Conservation (phyloP, 345 rosid genomes). For the Lumnitzera racemosa region DNA sequence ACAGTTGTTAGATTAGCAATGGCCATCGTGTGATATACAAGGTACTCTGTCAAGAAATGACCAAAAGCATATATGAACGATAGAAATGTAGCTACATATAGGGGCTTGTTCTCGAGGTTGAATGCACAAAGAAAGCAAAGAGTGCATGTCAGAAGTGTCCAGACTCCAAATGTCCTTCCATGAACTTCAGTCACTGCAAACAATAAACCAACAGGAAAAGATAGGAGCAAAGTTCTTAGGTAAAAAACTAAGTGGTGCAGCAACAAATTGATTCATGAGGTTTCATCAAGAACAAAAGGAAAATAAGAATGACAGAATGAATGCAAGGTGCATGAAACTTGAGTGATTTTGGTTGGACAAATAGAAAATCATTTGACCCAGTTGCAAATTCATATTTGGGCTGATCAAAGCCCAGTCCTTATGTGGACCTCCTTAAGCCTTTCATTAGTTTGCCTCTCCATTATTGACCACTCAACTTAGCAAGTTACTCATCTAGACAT, state of each 20-base stretch:
- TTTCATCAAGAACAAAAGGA: too few species aligned
- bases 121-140: slow-evolving; percentile 93
- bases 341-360: too few species aligned
- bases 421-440: too few species aligned
- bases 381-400: too few species aligned
- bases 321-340: too few species aligned
- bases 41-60: slow-evolving; percentile 77
- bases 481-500: too few species aligned
- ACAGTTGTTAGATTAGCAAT: slow-evolving; percentile 66
- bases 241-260: neutral
- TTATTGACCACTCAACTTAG: too few species aligned
- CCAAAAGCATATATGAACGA: slow-evolving; percentile 83
- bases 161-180: slow-evolving; percentile 92
- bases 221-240: neutral
- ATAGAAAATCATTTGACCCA: too few species aligned
- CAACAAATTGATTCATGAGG: neutral
- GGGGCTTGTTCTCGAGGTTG: slow-evolving; percentile 70
- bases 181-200: slow-evolving; percentile 91
- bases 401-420: too few species aligned
- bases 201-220: neutral
- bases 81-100: slow-evolving; percentile 71
- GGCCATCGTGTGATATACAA: slow-evolving; percentile 76
- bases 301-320: too few species aligned
- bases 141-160: slow-evolving; percentile 94
- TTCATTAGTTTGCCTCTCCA: too few species aligned